Base-by-base conservation (phyloP, 768 basidiomycete species). In the Boletus edulis region DNA sequence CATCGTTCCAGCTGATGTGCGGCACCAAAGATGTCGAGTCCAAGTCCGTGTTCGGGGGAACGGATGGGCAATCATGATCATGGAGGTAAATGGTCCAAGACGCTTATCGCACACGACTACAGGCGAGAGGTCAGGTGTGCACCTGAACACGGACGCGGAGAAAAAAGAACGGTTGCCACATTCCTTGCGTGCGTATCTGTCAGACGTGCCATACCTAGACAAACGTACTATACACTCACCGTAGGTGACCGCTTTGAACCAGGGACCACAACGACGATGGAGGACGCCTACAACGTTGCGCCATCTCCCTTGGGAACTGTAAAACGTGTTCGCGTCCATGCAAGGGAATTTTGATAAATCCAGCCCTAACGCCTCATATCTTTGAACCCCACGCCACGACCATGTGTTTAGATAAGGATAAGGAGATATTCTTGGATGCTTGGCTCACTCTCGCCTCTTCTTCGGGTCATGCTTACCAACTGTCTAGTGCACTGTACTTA, bases 351-450 rank as follows among this genome's bases (percentile, higher is more conserved):
- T 24, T 49, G 54, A 57, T 20, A 17, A 60, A 55, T 49, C 42
- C 38, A 49, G 49, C 45, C 20, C 7, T 44, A 17, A 42, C 34
- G 15, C 49, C 41, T 38, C 44, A 49, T 48, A 52, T 20, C 41
- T 50, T 43, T 15, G 20, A 45, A 47, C 45, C 12, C 14, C 34
- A 39, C 38, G 17, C 49, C 49, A 51, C 29, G 52, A 29, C 42
- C 62, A 47, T 49, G 59, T 42, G 56, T 13, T n/a, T 40, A 35
- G 62, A 65, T 62, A 62, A 65, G 43, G 39, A 32, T 62, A 62
- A 65, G 43, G 39, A 32, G 62, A 51, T 65, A 64, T 64, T 65
- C 59, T 58, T 62, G 59, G 59, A 46, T 44, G 31, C 9, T 14
- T 38, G 15, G n/a, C 32, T 17, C 40, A 29, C 8, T 29, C 29